Percentiles rank a stretch among this genome's conserved stretches.
Evolutionary conservation across 225 moss, liverwort and hornwort genomes (phyloP).

Genomic region (Rhytidiadelphus loreus): DNA sequence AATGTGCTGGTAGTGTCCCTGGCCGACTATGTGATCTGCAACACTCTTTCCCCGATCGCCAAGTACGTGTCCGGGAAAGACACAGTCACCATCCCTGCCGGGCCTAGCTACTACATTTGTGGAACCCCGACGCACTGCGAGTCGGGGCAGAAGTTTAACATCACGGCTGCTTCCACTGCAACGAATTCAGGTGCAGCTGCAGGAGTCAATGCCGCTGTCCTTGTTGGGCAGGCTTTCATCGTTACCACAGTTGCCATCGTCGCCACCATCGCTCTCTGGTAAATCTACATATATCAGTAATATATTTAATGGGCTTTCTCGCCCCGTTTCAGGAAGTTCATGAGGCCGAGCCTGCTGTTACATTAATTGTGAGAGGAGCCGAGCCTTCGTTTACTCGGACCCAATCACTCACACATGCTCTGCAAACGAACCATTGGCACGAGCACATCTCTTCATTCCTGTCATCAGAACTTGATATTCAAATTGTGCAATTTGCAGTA

Average conservation of each 20-base stretch:
- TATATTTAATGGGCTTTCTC: neutral
- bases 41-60: neutral
- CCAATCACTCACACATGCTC: too few relatives aligned
- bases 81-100: neutral
- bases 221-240: neutral
- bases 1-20: conserved; percentile 1
- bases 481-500: too few relatives aligned
- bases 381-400: neutral
- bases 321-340: neutral
- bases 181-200: neutral
- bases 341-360: neutral
- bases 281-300: neutral
- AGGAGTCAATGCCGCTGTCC: neutral
- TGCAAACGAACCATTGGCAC: too few relatives aligned
- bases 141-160: conserved; percentile 6
- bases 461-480: too few relatives aligned
- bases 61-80: neutral
- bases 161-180: neutral
- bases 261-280: neutral
- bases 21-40: conserved; percentile 4
- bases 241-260: neutral
- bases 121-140: conserved; percentile 4
- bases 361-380: neutral
- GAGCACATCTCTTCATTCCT: too few relatives aligned
- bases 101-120: neutral